Evolutionary conservation across 2,329 filamentous ascomycete species (phyloP).

Genomic region (Paraphaeosphaeria sporulosa): DNA sequence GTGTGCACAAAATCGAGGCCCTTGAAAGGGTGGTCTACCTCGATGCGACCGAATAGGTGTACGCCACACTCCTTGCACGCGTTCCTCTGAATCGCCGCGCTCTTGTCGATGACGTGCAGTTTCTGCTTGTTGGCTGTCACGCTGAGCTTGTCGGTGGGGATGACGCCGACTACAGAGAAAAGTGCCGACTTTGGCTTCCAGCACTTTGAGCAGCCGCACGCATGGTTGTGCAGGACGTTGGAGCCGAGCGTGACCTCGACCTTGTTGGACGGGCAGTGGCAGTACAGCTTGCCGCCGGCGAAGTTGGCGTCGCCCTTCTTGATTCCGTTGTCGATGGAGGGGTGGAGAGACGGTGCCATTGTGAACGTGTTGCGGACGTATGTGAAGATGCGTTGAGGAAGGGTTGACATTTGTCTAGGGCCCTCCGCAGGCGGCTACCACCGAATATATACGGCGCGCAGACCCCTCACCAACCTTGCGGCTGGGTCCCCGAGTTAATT

Average conservation of each 20-base stretch:
- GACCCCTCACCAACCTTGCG: slow-evolving; percentile 1
- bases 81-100: slow-evolving; percentile 63
- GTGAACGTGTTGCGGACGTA: slow-evolving; percentile 30
- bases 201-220: slow-evolving; percentile 75
- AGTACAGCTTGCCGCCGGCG: slow-evolving; percentile 67
- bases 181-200: slow-evolving; percentile 72
- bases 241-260: slow-evolving; percentile 65
- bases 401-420: slow-evolving; percentile 2
- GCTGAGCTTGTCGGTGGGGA: slow-evolving; percentile 62
- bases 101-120: slow-evolving; percentile 63
- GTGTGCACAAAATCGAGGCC: slow-evolving; percentile 69
- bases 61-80: slow-evolving; percentile 53
- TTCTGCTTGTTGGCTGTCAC: slow-evolving; percentile 68
- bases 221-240: slow-evolving; percentile 73
- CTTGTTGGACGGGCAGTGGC: slow-evolving; percentile 64
- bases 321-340: slow-evolving; percentile 68
- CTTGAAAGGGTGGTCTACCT: slow-evolving; percentile 70
- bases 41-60: slow-evolving; percentile 73
- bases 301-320: slow-evolving; percentile 63
- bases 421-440: not conserved
- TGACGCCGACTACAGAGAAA: slow-evolving; percentile 70
- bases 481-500: not conserved
- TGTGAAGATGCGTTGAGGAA: not conserved
- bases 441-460: not conserved
- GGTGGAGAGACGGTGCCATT: slow-evolving; percentile 62